phyloP scores from a whole-genome alignment of 2,329 filamentous ascomycete species.

The Dendryphion nanum region DNA sequence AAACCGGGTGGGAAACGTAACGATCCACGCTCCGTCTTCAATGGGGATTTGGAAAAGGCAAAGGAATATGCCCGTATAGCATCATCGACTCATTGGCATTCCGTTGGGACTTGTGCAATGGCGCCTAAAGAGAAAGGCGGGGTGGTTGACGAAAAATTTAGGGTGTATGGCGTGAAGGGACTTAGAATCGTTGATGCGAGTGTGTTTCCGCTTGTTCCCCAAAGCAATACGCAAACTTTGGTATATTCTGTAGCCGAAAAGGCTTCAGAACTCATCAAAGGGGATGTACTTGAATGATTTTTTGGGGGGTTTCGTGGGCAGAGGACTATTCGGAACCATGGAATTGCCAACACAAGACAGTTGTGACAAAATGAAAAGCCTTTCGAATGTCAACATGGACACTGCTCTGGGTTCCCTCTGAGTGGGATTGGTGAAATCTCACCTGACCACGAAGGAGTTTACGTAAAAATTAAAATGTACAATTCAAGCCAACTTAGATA shows the following conservation, averaged over 20 bases:
- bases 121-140: conserved; percentile 15
- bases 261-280: conserved; percentile 13
- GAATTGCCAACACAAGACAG: too few species aligned
- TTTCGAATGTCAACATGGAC: too few species aligned
- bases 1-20: conserved; percentile 25
- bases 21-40: conserved; percentile 6
- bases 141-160: conserved; percentile 12
- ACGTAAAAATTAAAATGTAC: too few species aligned
- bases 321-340: too few species aligned
- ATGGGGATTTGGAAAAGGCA: conserved; percentile 13
- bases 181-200: conserved; percentile 17
- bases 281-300: too few species aligned
- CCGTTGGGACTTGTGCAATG: conserved; percentile 20
- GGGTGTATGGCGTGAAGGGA: conserved; percentile 13
- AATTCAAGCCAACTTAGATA: too few species aligned
- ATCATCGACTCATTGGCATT: conserved; percentile 17
- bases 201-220: conserved; percentile 12
- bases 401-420: too few species aligned
- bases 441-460: too few species aligned
- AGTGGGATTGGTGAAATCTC: too few species aligned
- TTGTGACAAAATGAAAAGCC: too few species aligned
- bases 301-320: too few species aligned
- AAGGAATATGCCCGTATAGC: conserved; percentile 9
- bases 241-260: conserved; percentile 20
- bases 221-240: conserved; percentile 12